Base-by-base conservation (phyloP, 2,329 filamentous ascomycete genomes). In the Colletotrichum kahawae region DNA sequence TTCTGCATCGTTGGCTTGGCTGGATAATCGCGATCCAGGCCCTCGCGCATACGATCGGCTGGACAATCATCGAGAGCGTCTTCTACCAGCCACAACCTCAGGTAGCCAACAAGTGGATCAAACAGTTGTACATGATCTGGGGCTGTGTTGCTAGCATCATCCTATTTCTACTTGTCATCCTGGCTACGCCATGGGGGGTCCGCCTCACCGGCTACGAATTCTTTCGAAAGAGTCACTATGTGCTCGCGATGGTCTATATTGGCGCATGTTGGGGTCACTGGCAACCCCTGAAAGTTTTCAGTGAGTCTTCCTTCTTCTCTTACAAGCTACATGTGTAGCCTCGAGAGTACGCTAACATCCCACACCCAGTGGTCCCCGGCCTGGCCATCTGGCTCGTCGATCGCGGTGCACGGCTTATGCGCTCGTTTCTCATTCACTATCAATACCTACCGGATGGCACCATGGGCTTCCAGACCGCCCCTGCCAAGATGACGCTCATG, bases 251-350 rank as follows among this genome's bases (percentile, higher is more conserved):
- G 85, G 82, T 95, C 6, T 96, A 95, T 82, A 90, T 95, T 14
- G 94, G 93, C 6, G 93, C 93, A 4, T 93, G 93, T 82, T 95
- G 93, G 90, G 93, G 89, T 1, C 94, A 96, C 80, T 96, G 94
- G 94, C 82, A 87, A 66, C 85, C 92, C 66, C 85, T 95, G 5
- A 87, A 89, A 62, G 94, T 92, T 80, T 95, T 93, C 85, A 88
- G 56, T 74, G 70, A 24, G 71, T 54, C 1, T 13, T 21, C 2
- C 7, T 27, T 4, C 14, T 72, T 18, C 21, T 63, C 13, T 14
- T 8, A 8, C n/a, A n/a, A n/a, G n/a, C n/a, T n/a, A n/a, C 18
- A 16, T 2, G 2, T 29, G 2, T 24, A 54, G 5, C 1, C 3
- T 59, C 16, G 14, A 57, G 0, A 16, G 4, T 1, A 33, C 0